phyloP scores from a whole-genome alignment of 768 basidiomycete species.

The Tremella mesenterica region DNA sequence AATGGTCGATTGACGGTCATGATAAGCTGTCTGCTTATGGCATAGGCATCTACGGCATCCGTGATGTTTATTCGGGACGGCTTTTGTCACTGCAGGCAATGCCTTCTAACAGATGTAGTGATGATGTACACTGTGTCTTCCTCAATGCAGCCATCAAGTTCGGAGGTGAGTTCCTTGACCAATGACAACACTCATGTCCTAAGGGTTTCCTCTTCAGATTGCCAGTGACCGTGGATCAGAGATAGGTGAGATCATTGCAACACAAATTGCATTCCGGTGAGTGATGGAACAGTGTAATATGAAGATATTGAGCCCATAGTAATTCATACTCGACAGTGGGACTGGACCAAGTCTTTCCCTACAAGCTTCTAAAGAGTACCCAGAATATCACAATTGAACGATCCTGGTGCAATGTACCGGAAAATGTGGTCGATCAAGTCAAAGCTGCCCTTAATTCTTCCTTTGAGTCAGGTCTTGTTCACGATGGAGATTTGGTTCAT shows the following conservation, averaged over 20 bases:
- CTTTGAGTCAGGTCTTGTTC: too few relatives aligned
- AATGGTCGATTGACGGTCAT: constrained; percentile 8
- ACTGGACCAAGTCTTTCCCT: neutral
- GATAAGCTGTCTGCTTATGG: constrained; percentile 4
- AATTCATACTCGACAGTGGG: neutral
- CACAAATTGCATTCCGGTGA: neutral
- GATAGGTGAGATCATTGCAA: neutral
- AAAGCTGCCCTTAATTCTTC: too few relatives aligned
- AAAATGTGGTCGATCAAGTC: constrained; percentile 3
- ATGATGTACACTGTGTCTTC: constrained; percentile 1
- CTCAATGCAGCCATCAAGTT: neutral
- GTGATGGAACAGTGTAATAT: neutral
- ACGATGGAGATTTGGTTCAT: too few relatives aligned
- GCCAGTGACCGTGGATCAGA: constrained; percentile 4
- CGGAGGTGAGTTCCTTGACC: neutral
- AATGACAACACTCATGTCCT: neutral
- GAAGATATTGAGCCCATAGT: neutral
- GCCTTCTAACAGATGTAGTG: neutral
- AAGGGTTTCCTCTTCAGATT: constrained; percentile 2
- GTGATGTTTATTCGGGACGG: constrained; percentile 7
- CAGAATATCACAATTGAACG: constrained; percentile 8
- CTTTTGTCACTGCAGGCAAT: neutral
- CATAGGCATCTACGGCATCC: constrained; percentile 5
- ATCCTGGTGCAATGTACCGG: neutral
- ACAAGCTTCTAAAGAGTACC: neutral